phyloP scores from a whole-genome alignment of 345 rosid genomes.

The Euphorbia lathyris region DNA sequence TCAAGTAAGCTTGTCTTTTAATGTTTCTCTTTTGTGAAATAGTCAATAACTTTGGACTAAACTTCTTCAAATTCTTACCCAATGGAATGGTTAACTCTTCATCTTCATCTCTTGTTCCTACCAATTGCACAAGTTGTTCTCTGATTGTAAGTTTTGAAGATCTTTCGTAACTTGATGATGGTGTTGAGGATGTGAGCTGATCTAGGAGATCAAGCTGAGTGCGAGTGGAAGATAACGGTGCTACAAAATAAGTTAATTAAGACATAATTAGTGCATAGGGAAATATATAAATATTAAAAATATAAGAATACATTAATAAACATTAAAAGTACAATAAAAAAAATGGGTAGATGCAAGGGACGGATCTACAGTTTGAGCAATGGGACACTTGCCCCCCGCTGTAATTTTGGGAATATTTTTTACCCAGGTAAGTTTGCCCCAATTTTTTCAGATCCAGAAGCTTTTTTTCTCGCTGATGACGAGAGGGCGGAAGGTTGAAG shows the following conservation, averaged over 20 bases:
- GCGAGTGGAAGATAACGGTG: conserved; percentile 63
- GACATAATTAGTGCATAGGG: too few relatives aligned
- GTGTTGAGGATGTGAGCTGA: conserved; percentile 53
- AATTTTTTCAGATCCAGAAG: too few relatives aligned
- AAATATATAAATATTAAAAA: too few relatives aligned
- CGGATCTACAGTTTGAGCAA: too few relatives aligned
- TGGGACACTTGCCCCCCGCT: too few relatives aligned
- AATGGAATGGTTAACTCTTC: conserved; percentile 69
- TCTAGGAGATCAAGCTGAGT: conserved; percentile 72
- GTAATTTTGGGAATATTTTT: too few relatives aligned
- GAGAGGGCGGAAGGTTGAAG: too few relatives aligned
- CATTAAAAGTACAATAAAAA: background rate
- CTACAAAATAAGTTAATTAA: conserved; percentile 23
- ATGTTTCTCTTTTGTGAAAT: conserved; percentile 92
- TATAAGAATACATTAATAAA: background rate
- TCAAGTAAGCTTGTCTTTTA: conserved; percentile 68
- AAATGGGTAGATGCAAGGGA: too few relatives aligned
- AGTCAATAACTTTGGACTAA: conserved; percentile 68
- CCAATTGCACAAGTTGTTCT: conserved; percentile 63
- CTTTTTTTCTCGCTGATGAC: too few relatives aligned
- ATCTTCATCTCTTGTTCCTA: conserved; percentile 65
- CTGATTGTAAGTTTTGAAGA: conserved; percentile 46
- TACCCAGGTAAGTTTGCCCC: too few relatives aligned
- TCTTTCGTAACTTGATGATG: conserved; percentile 55
- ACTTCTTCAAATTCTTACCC: conserved; percentile 79